These are phyloP conservation scores for Diplocarpon rosae DNA, from an alignment of 2,329 filamentous ascomycete genomes.

Conservation along the genomic window DNA sequence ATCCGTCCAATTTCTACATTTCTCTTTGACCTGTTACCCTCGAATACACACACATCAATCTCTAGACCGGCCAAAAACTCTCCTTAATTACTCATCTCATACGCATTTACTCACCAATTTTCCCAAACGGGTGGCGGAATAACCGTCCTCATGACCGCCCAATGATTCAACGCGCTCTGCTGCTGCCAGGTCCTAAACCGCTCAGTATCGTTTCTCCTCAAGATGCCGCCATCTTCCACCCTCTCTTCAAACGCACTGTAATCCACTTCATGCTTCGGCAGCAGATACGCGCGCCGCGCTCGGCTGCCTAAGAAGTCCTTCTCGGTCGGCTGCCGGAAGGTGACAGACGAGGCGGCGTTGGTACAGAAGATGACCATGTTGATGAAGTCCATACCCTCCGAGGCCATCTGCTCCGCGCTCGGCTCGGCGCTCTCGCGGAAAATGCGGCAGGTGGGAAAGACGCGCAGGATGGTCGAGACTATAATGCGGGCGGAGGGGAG, in stretches of 20 bases:
- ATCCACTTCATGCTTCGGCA: constrained; percentile 60
- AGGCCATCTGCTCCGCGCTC: constrained; percentile 36
- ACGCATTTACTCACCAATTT: constrained; percentile 50
- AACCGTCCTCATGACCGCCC: constrained; percentile 82
- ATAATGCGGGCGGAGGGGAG: constrained; percentile 68
- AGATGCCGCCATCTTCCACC: constrained; percentile 37
- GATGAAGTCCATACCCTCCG: constrained; percentile 60
- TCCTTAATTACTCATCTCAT: too few relatives aligned
- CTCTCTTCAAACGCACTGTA: constrained; percentile 15
- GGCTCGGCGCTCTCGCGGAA: constrained; percentile 65
- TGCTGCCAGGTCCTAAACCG: constrained; percentile 62
- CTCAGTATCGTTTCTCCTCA: constrained; percentile 52
- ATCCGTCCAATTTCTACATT: too few relatives aligned
- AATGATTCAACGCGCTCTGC: constrained; percentile 72
- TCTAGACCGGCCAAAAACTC: too few relatives aligned
- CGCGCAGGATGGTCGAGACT: constrained; percentile 66
- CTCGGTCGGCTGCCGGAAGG: constrained; percentile 54
- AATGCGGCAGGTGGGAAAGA: constrained; percentile 84
- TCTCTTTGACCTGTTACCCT: too few relatives aligned
- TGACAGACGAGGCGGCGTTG: constrained; percentile 28
- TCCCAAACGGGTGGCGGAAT: constrained; percentile 75
- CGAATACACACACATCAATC: too few relatives aligned
- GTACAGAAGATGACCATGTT: constrained; percentile 93
- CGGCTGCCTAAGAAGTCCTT: constrained; percentile 64
- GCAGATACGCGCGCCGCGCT: constrained; percentile 57